Evolutionary conservation across 108 stramenopile species (phyloP).

Genomic region (Fistulifera solaris): DNA sequence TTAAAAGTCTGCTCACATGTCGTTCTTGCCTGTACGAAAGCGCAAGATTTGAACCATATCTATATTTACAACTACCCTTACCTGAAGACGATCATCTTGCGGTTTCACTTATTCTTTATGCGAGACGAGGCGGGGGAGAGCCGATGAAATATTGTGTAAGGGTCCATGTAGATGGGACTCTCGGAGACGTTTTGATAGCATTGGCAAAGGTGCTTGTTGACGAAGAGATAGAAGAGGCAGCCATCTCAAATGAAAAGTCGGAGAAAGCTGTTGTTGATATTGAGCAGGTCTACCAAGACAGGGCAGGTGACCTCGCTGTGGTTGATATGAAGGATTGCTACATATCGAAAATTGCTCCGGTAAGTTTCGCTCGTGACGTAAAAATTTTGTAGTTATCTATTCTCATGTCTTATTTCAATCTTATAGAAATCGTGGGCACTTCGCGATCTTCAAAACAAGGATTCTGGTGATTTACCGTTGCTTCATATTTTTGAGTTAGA

Average conservation of each 20-base stretch:
- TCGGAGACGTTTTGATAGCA: slow-evolving; percentile 63
- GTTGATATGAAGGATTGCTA: slow-evolving; percentile 79
- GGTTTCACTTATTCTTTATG: slow-evolving; percentile 59
- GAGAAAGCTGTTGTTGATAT: slow-evolving; percentile 7
- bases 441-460: slow-evolving; percentile 57
- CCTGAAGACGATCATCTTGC: slow-evolving; percentile 85
- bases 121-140: slow-evolving; percentile 26
- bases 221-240: slow-evolving; percentile 28
- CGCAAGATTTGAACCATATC: slow-evolving; percentile 96
- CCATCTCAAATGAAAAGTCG: not conserved
- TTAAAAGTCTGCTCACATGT: slow-evolving; percentile 92
- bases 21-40: slow-evolving; percentile 88
- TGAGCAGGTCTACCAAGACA: slow-evolving; percentile 18
- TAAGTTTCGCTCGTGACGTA: slow-evolving; percentile 27
- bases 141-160: slow-evolving; percentile 70
- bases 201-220: slow-evolving; percentile 50
- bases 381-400: not conserved
- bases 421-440: slow-evolving; percentile 66
- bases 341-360: slow-evolving; percentile 73
- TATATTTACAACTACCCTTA: slow-evolving; percentile 84
- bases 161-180: slow-evolving; percentile 62
- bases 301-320: slow-evolving; percentile 65
- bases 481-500: slow-evolving; percentile 76
- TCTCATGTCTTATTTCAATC: slow-evolving; percentile 6
- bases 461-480: slow-evolving; percentile 68